Evolutionary conservation across 73 alveolate species (phyloP).

Genomic region (Tetrahymena elliotti): DNA sequence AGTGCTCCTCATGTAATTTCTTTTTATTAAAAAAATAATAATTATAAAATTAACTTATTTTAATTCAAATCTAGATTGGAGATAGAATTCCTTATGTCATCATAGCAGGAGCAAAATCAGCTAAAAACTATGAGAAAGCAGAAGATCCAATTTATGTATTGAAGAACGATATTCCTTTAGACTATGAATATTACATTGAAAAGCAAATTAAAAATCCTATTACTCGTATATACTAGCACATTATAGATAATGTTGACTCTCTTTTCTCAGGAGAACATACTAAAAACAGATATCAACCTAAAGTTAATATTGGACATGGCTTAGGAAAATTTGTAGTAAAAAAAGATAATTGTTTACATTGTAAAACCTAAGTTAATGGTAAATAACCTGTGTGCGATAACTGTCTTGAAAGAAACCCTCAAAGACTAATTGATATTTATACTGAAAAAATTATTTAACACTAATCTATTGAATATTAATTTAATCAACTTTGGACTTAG

Average conservation of each 20-base stretch:
- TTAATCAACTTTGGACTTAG: slow-evolving; percentile 94
- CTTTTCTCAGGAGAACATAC: slow-evolving; percentile 95
- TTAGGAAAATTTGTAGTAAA: slow-evolving; percentile 78
- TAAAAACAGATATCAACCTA: slow-evolving; percentile 85
- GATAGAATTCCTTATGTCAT: slow-evolving; percentile 97
- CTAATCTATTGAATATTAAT: slow-evolving; percentile 66
- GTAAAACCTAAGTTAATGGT: slow-evolving; percentile 72
- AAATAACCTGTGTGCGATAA: slow-evolving; percentile 76
- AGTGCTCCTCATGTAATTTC: slow-evolving; percentile 31
- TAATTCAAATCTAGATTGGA: slow-evolving; percentile 49
- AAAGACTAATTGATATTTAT: slow-evolving; percentile 59
- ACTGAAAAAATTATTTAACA: slow-evolving; percentile 73
- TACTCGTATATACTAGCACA: slow-evolving; percentile 85
- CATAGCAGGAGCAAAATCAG: slow-evolving; percentile 89
- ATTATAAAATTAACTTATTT: not conserved
- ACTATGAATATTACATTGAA: slow-evolving; percentile 92
- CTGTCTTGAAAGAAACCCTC: slow-evolving; percentile 55
- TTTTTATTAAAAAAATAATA: not conserved
- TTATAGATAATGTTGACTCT: slow-evolving; percentile 73
- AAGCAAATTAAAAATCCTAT: slow-evolving; percentile 96
- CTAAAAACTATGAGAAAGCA: slow-evolving; percentile 91
- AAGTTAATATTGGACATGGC: slow-evolving; percentile 62
- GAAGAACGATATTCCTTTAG: slow-evolving; percentile 95
- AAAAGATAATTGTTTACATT: slow-evolving; percentile 75
- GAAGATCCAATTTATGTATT: slow-evolving; percentile 99